These are phyloP conservation scores for Coprinellus micaceus DNA, from an alignment of 768 basidiomycete genomes.

Conservation along the genomic window DNA sequence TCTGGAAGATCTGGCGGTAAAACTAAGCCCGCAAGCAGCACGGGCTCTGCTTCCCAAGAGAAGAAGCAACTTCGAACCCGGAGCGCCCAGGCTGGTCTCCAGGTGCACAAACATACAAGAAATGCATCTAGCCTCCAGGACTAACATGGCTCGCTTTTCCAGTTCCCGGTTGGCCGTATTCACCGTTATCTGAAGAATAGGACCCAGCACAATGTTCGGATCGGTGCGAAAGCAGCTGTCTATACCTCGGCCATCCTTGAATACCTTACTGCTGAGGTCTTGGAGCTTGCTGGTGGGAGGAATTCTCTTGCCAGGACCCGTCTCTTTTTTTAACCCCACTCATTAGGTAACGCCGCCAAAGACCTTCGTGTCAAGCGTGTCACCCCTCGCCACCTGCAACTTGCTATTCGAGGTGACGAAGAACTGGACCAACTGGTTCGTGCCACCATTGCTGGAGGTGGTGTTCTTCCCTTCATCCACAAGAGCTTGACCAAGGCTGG, in stretches of 20 bases:
- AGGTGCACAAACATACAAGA: conserved; percentile 42
- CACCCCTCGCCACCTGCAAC: conserved; percentile 91
- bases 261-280: conserved; percentile 93
- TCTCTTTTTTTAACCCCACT: not conserved
- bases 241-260: conserved; percentile 96
- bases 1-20: conserved; percentile 11
- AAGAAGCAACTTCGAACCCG: conserved; percentile 54
- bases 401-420: conserved; percentile 95
- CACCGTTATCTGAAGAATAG: conserved; percentile 92
- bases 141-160: not conserved
- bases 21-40: not conserved
- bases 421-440: conserved; percentile 94
- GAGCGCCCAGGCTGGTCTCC: conserved; percentile 84
- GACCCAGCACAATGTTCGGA: conserved; percentile 90
- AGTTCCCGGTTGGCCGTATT: conserved; percentile 98
- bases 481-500: conserved; percentile 66
- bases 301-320: conserved; percentile 7
- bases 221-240: conserved; percentile 96
- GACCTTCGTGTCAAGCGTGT: conserved; percentile 97
- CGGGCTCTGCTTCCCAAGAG: conserved; percentile 12
- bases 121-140: not conserved
- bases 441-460: conserved; percentile 90
- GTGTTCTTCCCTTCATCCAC: conserved; percentile 86
- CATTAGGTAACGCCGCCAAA: conserved; percentile 88
- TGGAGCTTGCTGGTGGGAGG: conserved; percentile 90